Percentiles rank a stretch among this genome's conserved stretches.
Conservation (phyloP, 352 stramenopile genomes). For the Phytophthora lateralis region DNA sequence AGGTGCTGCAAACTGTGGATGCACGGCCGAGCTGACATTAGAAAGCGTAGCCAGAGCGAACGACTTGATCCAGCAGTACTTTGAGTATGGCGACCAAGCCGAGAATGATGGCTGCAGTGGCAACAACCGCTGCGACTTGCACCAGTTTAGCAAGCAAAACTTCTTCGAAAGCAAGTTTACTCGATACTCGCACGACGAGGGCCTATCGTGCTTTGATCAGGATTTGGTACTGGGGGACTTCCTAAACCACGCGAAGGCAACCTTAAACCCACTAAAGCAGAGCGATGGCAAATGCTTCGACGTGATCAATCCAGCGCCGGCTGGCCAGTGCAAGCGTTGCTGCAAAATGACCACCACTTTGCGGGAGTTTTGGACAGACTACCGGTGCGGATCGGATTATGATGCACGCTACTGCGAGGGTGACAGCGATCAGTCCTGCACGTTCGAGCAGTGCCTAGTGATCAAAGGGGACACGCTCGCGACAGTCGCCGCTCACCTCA, state of each 20-base stretch:
- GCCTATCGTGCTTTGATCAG: slow-evolving; percentile 20
- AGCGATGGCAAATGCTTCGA: slow-evolving; percentile 17
- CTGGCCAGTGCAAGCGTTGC: slow-evolving; percentile 48
- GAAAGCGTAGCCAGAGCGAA: slow-evolving; percentile 37
- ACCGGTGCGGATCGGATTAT: slow-evolving; percentile 57
- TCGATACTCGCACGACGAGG: slow-evolving; percentile 36
- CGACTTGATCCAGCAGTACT: slow-evolving; percentile 39
- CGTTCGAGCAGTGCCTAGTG: slow-evolving; percentile 60
- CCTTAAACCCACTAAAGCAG: slow-evolving; percentile 46
- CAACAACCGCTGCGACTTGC: slow-evolving; percentile 49
- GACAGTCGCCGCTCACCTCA: slow-evolving; percentile 37
- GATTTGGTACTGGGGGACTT: slow-evolving; percentile 30
- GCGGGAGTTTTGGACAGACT: slow-evolving; percentile 64
- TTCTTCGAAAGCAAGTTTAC: slow-evolving; percentile 46
- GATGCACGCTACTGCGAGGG: slow-evolving; percentile 47
- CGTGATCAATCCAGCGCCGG: slow-evolving; percentile 31
- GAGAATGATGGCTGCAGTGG: slow-evolving; percentile 57
- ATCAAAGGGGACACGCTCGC: slow-evolving; percentile 54
- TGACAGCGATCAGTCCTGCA: slow-evolving; percentile 36
- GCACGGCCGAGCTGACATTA: slow-evolving; percentile 30
- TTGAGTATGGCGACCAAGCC: slow-evolving; percentile 41
- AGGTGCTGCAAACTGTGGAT: background rate
- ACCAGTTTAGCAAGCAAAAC: slow-evolving; percentile 39
- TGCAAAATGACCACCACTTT: slow-evolving; percentile 49
- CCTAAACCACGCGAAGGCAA: slow-evolving; percentile 23